phyloP scores from a whole-genome alignment of 257 asterid genomes.

The Solanum peruvianum region DNA sequence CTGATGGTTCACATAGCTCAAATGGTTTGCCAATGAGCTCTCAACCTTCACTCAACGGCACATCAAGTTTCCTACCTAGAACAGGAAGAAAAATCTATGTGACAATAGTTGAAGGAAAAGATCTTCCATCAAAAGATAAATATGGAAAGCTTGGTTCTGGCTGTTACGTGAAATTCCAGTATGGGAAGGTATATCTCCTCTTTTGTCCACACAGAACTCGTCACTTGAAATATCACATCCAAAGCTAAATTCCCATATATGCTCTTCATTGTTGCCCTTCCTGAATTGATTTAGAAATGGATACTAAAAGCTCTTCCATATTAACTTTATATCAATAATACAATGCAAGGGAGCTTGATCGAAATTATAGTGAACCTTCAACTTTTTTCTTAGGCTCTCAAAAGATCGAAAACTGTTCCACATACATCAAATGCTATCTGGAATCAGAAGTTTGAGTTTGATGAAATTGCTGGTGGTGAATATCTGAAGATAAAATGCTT shows the following conservation, averaged over 20 bases:
- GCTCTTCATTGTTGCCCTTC: background rate
- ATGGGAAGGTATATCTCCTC: slow-evolving; percentile 64
- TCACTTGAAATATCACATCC: background rate
- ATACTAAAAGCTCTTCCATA: background rate
- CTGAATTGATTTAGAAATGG: background rate
- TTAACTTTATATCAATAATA: background rate
- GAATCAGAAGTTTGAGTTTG: slow-evolving; percentile 91
- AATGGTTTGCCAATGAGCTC: slow-evolving; percentile 27
- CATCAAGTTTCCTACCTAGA: slow-evolving; percentile 32
- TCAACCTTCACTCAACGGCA: slow-evolving; percentile 30
- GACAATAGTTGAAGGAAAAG: slow-evolving; percentile 76
- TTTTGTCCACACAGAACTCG: background rate
- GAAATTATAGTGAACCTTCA: background rate
- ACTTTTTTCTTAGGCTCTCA: slow-evolving; percentile 35
- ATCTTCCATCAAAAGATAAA: slow-evolving; percentile 62
- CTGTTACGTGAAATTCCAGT: slow-evolving; percentile 72
- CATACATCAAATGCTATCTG: slow-evolving; percentile 64
- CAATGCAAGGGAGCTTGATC: background rate
- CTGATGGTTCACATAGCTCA: slow-evolving; percentile 74
- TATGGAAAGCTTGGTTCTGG: slow-evolving; percentile 65
- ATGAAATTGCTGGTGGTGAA: slow-evolving; percentile 84
- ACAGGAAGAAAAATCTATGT: slow-evolving; percentile 75
- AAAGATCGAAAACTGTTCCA: slow-evolving; percentile 52
- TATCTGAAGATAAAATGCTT: slow-evolving; percentile 72
- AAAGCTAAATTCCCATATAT: background rate